These are phyloP conservation scores for Solanum hybrid DNA, from an alignment of 305 asterid genomes.

Conservation along the genomic window DNA sequence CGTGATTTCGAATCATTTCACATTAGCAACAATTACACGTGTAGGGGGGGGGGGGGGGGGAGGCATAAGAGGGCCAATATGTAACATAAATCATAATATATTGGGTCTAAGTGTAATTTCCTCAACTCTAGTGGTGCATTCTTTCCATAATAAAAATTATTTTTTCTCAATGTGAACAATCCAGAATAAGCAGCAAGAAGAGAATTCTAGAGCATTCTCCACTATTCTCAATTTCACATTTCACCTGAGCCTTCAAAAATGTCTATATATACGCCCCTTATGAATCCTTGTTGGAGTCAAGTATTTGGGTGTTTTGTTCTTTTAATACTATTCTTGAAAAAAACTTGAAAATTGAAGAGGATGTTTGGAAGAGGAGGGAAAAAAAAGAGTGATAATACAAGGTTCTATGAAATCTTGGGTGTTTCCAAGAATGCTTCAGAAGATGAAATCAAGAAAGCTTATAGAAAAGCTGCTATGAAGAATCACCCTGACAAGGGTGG, in stretches of 20 bases:
- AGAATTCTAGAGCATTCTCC: background rate
- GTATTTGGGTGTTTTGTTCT: background rate
- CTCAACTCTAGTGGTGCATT: background rate
- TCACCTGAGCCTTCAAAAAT: background rate
- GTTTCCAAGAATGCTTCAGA: constrained; percentile 61
- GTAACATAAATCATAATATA: background rate
- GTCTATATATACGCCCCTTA: background rate
- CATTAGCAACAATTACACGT: background rate
- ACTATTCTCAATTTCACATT: background rate
- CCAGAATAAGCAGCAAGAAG: background rate
- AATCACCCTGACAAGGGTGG: constrained; percentile 97
- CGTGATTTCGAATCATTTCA: background rate
- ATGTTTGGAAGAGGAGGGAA: constrained; percentile 81
- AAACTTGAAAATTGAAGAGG: background rate
- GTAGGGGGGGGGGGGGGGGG: no score
- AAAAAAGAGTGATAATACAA: constrained; percentile 68
- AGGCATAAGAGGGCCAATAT: background rate
- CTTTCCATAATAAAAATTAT: background rate
- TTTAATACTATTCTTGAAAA: background rate
- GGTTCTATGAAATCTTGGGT: constrained; percentile 68
- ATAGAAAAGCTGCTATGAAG: constrained; percentile 78
- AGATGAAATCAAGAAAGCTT: constrained; percentile 86
- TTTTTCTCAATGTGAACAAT: background rate
- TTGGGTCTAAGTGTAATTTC: background rate
- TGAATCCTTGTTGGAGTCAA: background rate